These are phyloP conservation scores for Dalechampia spathulata DNA, from an alignment of 441 rosid genomes.

Conservation along the genomic window DNA sequence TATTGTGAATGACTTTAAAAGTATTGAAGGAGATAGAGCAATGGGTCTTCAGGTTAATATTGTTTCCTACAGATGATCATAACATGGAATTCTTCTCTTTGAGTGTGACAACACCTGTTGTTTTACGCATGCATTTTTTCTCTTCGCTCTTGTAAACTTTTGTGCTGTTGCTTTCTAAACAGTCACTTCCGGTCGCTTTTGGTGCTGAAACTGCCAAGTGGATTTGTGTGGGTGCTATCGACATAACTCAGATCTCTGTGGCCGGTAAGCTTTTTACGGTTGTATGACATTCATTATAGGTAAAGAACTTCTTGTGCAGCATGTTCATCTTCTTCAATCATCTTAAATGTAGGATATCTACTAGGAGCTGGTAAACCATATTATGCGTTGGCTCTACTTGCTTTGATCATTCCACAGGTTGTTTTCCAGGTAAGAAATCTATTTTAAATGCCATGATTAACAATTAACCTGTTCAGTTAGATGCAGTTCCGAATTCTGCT, in stretches of 20 bases:
- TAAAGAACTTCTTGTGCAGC: neutral
- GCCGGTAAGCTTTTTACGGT: conserved; percentile 50
- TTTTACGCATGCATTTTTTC: neutral
- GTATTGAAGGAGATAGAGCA: conserved; percentile 93
- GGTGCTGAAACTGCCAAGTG: conserved; percentile 97
- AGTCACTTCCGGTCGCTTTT: conserved; percentile 97
- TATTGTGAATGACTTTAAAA: conserved; percentile 96
- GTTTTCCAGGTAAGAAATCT: conserved; percentile 69
- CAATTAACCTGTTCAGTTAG: too few relatives aligned
- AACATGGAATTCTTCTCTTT: conserved; percentile 3
- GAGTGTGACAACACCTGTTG: neutral
- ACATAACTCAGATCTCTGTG: conserved; percentile 82
- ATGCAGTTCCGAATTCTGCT: neutral
- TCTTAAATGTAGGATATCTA: conserved; percentile 60
- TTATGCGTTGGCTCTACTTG: conserved; percentile 77
- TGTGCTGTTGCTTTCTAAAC: conserved; percentile 16
- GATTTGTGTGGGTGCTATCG: conserved; percentile 96
- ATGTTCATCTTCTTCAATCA: neutral
- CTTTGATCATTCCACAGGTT: conserved; percentile 71
- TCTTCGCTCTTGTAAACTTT: neutral
- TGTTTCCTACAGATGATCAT: conserved; percentile 3
- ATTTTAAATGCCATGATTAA: too few relatives aligned
- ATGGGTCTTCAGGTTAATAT: conserved; percentile 77
- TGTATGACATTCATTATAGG: too few relatives aligned
- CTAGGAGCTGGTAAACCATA: conserved; percentile 92